A percentile compares a stretch with the other conserved stretches of the same genome.
These are phyloP conservation scores for Malassezia yamatoensis DNA, from an alignment of 1,284 basidiomycete genomes.

Conservation along the genomic window DNA sequence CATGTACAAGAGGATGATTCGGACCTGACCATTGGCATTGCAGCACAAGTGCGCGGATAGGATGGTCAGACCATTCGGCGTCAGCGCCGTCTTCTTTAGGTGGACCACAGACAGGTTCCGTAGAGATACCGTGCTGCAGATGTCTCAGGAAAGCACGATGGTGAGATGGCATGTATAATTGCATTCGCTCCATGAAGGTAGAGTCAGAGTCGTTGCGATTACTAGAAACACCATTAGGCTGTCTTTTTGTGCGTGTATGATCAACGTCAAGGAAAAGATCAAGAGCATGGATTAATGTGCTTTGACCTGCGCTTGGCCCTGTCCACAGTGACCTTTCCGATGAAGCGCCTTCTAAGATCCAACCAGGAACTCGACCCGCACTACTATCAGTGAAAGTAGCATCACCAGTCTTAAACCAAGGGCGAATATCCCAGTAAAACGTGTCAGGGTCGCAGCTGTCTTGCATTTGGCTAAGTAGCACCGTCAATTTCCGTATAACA, in stretches of 20 bases:
- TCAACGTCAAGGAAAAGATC: conserved; percentile 81
- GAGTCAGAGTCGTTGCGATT: conserved; percentile 22
- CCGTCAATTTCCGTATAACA: conserved; percentile 54
- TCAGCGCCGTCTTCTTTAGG: neutral
- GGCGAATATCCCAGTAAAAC: conserved; percentile 76
- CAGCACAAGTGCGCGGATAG: conserved; percentile 32
- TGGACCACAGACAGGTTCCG: conserved; percentile 2
- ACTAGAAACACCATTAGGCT: neutral
- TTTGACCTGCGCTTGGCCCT: conserved; percentile 84
- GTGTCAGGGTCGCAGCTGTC: conserved; percentile 65
- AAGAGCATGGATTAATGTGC: conserved; percentile 73
- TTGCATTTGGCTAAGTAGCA: conserved; percentile 52
- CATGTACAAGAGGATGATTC: conserved; percentile 24
- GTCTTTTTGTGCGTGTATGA: conserved; percentile 49
- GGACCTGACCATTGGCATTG: conserved; percentile 19
- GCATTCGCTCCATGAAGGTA: conserved; percentile 43
- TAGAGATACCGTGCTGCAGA: conserved; percentile 50
- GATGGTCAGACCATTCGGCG: conserved; percentile 16
- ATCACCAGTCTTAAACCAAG: conserved; percentile 83
- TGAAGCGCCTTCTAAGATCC: conserved; percentile 69
- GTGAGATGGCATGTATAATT: conserved; percentile 33
- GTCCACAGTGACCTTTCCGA: conserved; percentile 56
- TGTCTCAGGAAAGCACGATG: conserved; percentile 81
- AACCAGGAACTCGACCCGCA: conserved; percentile 52
- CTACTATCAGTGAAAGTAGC: conserved; percentile 49